A percentile compares a stretch with the other conserved stretches of the same genome.
Conservation (phyloP, 345 rosid species). For the Excoecaria agallocha region DNA sequence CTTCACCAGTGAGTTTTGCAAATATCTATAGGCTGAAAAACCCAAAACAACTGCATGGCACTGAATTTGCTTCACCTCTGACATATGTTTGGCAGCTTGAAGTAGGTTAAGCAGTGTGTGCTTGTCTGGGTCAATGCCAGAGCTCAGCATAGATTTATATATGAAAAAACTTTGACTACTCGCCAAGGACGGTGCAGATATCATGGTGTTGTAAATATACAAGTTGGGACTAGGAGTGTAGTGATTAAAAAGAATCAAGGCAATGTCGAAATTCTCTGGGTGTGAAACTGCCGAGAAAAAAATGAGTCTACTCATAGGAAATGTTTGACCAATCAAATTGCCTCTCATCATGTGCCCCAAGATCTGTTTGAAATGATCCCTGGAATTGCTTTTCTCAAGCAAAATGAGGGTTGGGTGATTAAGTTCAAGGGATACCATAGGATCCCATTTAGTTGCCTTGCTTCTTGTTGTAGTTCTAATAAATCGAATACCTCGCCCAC, state of each 20-base stretch:
- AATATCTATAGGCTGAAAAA: constrained; percentile 32
- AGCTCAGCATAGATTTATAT: constrained; percentile 43
- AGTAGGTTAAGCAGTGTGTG: constrained; percentile 43
- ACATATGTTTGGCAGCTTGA: constrained; percentile 24
- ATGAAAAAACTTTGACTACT: constrained; percentile 27
- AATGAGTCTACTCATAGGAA: constrained; percentile 63
- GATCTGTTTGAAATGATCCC: constrained; percentile 49
- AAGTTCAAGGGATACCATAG: constrained; percentile 39
- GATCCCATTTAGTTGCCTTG: constrained; percentile 42
- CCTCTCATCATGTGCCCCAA: constrained; percentile 47
- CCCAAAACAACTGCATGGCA: constrained; percentile 46
- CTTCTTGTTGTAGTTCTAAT: constrained; percentile 21
- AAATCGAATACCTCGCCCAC: constrained; percentile 35
- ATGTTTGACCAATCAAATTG: constrained; percentile 45
- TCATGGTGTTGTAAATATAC: constrained; percentile 49
- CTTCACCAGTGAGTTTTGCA: too few relatives aligned
- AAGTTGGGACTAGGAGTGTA: constrained; percentile 49
- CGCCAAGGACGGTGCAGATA: constrained; percentile 31
- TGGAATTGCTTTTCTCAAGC: constrained; percentile 46
- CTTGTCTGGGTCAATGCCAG: constrained; percentile 40
- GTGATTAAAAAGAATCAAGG: constrained; percentile 36
- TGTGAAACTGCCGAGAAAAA: constrained; percentile 44
- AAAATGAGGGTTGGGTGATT: constrained; percentile 46
- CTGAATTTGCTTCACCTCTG: constrained; percentile 50
- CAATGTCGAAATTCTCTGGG: constrained; percentile 47